Conservation (phyloP, 371 early-diverging fungal genomes). For the Mucor saturninus region DNA sequence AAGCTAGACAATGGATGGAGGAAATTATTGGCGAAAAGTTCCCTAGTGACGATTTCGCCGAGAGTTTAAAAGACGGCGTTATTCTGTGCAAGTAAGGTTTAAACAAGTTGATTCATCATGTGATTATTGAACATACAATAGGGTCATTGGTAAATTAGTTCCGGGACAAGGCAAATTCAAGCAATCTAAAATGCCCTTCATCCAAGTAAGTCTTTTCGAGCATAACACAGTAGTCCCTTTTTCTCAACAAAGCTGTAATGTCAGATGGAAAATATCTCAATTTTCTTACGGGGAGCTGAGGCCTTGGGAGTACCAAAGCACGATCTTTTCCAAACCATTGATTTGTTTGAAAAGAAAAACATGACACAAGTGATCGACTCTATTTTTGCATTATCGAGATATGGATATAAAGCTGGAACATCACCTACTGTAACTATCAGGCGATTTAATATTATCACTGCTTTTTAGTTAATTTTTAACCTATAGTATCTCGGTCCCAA, state of each 20-base stretch:
- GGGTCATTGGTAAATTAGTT: constrained; percentile 64
- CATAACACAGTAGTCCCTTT: no score
- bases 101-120: not conserved
- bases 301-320: constrained; percentile 77
- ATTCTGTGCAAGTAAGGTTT: constrained; percentile 76
- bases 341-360: constrained; percentile 89
- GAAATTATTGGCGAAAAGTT: constrained; percentile 57
- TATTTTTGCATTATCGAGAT: constrained; percentile 82
- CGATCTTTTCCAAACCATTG: constrained; percentile 91
- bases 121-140: constrained; percentile 7
- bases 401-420: constrained; percentile 72
- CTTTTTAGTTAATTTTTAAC: not conserved
- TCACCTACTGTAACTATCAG: constrained; percentile 49
- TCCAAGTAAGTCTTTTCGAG: constrained; percentile 57
- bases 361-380: constrained; percentile 77
- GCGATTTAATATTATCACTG: no score
- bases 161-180: constrained; percentile 66
- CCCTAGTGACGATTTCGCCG: constrained; percentile 62
- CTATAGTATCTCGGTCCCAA: constrained; percentile 75
- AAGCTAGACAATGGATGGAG: constrained; percentile 74
- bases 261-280: constrained; percentile 87
- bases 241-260: not conserved
- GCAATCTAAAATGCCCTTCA: constrained; percentile 79
- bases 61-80: constrained; percentile 81
- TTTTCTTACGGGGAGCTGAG: constrained; percentile 76